Percentiles rank a stretch among this genome's conserved stretches.
Conservation (phyloP, 371 early-diverging fungal genomes). For the Mucor velutinosus region DNA sequence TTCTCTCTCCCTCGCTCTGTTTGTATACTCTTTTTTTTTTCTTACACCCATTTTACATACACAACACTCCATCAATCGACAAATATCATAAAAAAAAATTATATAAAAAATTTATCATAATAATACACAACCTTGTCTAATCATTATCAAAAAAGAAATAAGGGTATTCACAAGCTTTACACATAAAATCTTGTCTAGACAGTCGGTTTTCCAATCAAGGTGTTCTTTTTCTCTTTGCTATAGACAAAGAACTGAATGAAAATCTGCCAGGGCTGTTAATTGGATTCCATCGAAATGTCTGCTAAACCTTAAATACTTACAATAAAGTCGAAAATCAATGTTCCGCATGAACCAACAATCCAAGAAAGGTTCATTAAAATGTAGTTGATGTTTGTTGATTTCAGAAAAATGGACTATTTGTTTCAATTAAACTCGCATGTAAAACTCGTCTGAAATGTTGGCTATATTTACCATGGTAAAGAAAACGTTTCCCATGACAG, state of each 20-base stretch:
- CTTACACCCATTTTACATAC: constrained; percentile 1
- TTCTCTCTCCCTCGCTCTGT: neutral
- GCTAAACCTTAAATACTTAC: constrained; percentile 36
- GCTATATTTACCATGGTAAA: constrained; percentile 8
- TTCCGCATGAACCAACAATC: constrained; percentile 52
- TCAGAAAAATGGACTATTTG: constrained; percentile 53
- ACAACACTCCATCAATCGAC: neutral
- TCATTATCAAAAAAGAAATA: neutral
- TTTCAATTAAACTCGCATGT: neutral
- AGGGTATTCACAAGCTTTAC: neutral
- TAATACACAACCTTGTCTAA: neutral
- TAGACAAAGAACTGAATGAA: constrained; percentile 51
- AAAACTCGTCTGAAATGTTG: neutral
- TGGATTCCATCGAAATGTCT: neutral
- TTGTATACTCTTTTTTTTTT: neutral
- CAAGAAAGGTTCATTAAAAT: constrained; percentile 58
- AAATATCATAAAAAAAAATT: neutral
- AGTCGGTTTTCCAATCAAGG: neutral
- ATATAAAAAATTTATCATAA: constrained; percentile 2
- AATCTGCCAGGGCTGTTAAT: neutral
- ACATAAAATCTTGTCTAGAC: neutral
- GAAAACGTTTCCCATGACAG: constrained; percentile 59
- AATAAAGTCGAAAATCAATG: constrained; percentile 58
- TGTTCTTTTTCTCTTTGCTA: constrained; percentile 5
- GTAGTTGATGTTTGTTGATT: constrained; percentile 43